phyloP scores from a whole-genome alignment of 2,329 filamentous ascomycete species.

The Aspergillus chevalieri region DNA sequence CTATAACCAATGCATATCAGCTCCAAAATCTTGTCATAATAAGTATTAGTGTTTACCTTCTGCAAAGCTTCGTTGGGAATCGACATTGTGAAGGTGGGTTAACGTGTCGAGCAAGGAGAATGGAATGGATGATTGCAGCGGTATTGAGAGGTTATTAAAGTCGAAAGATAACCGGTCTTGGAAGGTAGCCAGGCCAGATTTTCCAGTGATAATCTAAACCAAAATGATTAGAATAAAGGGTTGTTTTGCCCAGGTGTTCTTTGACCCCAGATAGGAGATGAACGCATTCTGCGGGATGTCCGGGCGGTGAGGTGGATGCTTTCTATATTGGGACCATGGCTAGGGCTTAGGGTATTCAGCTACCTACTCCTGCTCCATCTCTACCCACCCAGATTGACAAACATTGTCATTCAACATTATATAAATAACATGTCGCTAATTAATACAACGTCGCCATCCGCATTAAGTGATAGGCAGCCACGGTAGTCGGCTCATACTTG shows the following conservation, averaged over 20 bases:
- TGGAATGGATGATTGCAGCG: too few species aligned
- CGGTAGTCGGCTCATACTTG: constrained; percentile 47
- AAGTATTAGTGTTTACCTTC: constrained; percentile 56
- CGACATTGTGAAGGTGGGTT: constrained; percentile 56
- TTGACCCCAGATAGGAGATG: constrained; percentile 2
- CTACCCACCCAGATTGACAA: neutral
- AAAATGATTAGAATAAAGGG: constrained; percentile 1
- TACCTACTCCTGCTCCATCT: neutral
- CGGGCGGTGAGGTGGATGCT: constrained; percentile 3
- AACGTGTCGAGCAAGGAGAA: too few species aligned
- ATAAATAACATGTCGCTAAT: neutral
- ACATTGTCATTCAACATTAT: neutral
- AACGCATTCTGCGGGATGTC: constrained; percentile 8
- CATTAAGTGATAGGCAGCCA: constrained; percentile 32
- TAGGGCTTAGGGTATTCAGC: constrained; percentile 15
- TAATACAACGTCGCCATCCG: constrained; percentile 16
- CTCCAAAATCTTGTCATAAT: neutral
- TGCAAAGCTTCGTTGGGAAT: constrained; percentile 90
- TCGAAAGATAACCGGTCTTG: too few species aligned
- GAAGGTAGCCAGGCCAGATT: too few species aligned
- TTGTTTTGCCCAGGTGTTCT: neutral
- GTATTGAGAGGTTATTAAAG: too few species aligned
- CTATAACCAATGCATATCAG: constrained; percentile 42
- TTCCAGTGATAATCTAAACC: too few species aligned
- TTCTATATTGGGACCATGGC: constrained; percentile 4